phyloP scores from a whole-genome alignment of 2,329 filamentous ascomycete species.

The Stenocarpella maydis region DNA sequence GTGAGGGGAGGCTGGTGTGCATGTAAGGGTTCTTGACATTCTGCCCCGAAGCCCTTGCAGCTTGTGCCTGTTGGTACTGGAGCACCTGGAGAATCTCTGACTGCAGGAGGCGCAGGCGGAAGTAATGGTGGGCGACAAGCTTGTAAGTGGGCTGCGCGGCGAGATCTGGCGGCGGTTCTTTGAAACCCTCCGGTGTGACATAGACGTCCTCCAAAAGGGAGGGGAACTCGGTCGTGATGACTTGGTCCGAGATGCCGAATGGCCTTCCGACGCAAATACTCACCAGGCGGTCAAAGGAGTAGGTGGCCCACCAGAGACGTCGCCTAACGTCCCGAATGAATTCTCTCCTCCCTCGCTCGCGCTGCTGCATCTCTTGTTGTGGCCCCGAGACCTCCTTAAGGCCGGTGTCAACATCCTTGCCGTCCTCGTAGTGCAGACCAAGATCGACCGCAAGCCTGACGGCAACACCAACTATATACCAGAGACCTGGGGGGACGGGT shows the following conservation, averaged over 20 bases:
- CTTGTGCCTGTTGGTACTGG: slow-evolving; percentile 88
- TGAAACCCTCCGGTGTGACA: slow-evolving; percentile 82
- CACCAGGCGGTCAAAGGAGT: slow-evolving; percentile 93
- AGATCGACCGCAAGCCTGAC: slow-evolving; percentile 90
- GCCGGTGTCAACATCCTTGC: slow-evolving; percentile 68
- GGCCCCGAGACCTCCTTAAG: slow-evolving; percentile 58
- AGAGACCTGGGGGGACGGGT: slow-evolving; percentile 90
- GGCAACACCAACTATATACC: slow-evolving; percentile 97
- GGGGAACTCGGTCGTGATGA: slow-evolving; percentile 94
- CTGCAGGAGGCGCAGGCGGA: slow-evolving; percentile 85
- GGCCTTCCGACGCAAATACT: slow-evolving; percentile 93
- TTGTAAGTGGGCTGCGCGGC: slow-evolving; percentile 81
- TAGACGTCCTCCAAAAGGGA: slow-evolving; percentile 87
- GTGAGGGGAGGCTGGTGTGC: slow-evolving; percentile 80
- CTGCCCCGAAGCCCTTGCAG: slow-evolving; percentile 72
- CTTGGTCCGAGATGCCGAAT: slow-evolving; percentile 94
- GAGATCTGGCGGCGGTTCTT: slow-evolving; percentile 64
- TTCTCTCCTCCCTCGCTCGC: slow-evolving; percentile 73
- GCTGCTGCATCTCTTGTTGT: slow-evolving; percentile 46
- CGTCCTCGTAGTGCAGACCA: slow-evolving; percentile 92
- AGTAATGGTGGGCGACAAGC: slow-evolving; percentile 89
- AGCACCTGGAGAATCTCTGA: slow-evolving; percentile 95
- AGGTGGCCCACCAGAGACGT: slow-evolving; percentile 96
- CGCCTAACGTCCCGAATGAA: slow-evolving; percentile 88
- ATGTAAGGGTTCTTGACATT: slow-evolving; percentile 75